These are phyloP conservation scores for Bullera alba DNA, from an alignment of 768 basidiomycete genomes.

Conservation along the genomic window DNA sequence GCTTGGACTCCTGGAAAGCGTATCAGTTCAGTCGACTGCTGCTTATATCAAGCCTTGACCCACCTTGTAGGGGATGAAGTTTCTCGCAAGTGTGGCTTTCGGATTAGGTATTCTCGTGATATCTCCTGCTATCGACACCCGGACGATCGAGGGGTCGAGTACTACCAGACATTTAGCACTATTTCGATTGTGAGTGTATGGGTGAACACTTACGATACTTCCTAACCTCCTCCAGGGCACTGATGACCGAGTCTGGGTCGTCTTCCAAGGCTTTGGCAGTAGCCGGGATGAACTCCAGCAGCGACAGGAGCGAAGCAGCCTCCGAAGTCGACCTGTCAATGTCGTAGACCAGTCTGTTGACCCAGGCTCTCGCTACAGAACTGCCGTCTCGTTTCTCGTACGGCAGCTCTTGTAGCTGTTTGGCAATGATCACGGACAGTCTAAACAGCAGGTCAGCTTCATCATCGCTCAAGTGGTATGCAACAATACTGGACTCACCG, in stretches of 20 bases:
- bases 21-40: not conserved
- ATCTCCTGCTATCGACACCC: slow-evolving; percentile 87
- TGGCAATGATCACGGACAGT: slow-evolving; percentile 74
- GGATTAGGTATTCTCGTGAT: slow-evolving; percentile 64
- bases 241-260: slow-evolving; percentile 63
- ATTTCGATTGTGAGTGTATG: too few species aligned
- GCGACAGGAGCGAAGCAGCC: slow-evolving; percentile 61
- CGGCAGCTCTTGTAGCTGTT: slow-evolving; percentile 81
- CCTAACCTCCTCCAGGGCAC: slow-evolving; percentile 69
- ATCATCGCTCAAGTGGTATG: not conserved
- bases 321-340: slow-evolving; percentile 62
- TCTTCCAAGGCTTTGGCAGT: slow-evolving; percentile 66
- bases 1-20: slow-evolving; percentile 23
- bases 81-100: slow-evolving; percentile 63
- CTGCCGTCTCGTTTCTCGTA: slow-evolving; percentile 83
- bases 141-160: slow-evolving; percentile 69
- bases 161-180: slow-evolving; percentile 53
- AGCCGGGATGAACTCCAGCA: slow-evolving; percentile 71
- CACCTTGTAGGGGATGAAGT: slow-evolving; percentile 64
- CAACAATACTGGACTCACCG: slow-evolving; percentile 19
- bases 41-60: slow-evolving; percentile 12
- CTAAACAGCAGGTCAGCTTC: slow-evolving; percentile 48
- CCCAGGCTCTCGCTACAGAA: slow-evolving; percentile 67
- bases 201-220: slow-evolving; percentile 53
- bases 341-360: slow-evolving; percentile 60